These are phyloP conservation scores for Fonsecaea pedrosoi DNA, from an alignment of 2,329 filamentous ascomycete species.

Conservation along the genomic window DNA sequence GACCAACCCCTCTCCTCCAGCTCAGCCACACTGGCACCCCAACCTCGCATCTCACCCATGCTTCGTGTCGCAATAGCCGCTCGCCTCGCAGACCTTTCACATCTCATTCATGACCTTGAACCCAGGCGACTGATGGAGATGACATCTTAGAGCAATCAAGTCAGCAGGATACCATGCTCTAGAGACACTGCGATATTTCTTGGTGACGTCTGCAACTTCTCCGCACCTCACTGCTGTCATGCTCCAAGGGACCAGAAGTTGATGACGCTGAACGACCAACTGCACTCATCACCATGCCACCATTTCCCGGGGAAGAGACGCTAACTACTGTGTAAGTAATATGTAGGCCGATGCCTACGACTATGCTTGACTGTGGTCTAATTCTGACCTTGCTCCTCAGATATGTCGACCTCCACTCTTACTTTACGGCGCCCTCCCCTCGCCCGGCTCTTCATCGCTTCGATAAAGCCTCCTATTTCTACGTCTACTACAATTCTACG, in stretches of 20 bases:
- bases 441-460: constrained; percentile 68
- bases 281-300: constrained; percentile 49
- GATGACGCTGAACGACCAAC: background rate
- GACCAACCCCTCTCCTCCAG: background rate
- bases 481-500: constrained; percentile 65
- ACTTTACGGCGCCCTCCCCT: constrained; percentile 63
- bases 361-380: constrained; percentile 3
- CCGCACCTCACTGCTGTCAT: background rate
- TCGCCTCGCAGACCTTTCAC: background rate
- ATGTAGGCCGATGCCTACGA: constrained; percentile 16
- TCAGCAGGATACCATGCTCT: background rate
- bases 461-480: constrained; percentile 69
- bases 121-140: background rate
- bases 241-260: background rate
- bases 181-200: background rate
- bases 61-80: background rate
- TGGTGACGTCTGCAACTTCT: background rate
- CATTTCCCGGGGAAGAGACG: constrained; percentile 54
- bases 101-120: background rate
- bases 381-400: constrained; percentile 46
- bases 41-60: background rate
- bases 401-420: constrained; percentile 70
- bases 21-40: constrained; percentile 1
- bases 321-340: constrained; percentile 57
- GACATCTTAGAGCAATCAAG: background rate